phyloP scores from a whole-genome alignment of 2,329 filamentous ascomycete species.

The Colletotrichum tamarilloi region DNA sequence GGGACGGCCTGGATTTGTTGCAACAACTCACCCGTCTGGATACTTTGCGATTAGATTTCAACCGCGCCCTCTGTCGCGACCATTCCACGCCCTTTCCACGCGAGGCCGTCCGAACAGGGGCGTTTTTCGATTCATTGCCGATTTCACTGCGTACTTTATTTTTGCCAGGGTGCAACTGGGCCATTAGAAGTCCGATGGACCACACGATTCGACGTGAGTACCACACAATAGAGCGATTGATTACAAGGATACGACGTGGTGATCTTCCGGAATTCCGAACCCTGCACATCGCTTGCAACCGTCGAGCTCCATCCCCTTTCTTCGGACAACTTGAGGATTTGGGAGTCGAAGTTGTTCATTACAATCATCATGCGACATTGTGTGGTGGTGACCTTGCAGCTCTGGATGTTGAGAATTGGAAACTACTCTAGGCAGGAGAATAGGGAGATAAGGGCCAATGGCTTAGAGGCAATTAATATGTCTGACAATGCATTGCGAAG shows the following conservation, averaged over 20 bases:
- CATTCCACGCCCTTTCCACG: no score
- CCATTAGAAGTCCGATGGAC: neutral
- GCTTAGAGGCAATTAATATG: no score
- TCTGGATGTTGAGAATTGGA: neutral
- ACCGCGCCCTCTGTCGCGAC: no score
- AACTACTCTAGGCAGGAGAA: neutral
- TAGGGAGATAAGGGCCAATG: neutral
- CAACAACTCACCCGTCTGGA: neutral
- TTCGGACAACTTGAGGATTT: neutral
- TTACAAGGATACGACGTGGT: neutral
- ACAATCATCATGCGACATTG: neutral
- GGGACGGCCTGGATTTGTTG: neutral
- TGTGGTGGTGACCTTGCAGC: neutral
- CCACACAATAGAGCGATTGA: neutral
- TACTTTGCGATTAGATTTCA: neutral
- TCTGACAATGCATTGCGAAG: no score
- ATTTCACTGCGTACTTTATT: neutral
- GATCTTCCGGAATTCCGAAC: neutral
- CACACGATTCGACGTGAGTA: neutral
- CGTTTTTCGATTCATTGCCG: neutral
- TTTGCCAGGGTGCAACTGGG: neutral
- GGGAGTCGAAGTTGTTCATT: neutral
- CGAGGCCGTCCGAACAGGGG: neutral
- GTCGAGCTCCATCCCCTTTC: accelerated
- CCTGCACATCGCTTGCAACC: neutral